Evolutionary conservation across 179 eudicot genomes (phyloP).

Genomic region (Silene noctiflora): DNA sequence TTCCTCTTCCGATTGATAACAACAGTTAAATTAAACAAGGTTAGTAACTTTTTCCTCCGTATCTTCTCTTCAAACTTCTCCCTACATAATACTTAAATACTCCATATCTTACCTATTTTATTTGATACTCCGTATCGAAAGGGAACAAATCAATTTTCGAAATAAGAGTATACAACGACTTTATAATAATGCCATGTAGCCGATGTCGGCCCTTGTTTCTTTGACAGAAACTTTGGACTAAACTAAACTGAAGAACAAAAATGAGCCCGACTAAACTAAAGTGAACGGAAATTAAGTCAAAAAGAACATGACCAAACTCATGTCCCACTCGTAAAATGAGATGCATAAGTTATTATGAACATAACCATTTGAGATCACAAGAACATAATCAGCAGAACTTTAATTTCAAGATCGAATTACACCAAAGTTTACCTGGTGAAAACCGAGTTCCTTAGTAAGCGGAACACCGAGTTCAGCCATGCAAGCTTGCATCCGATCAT

Average conservation of each 20-base stretch:
- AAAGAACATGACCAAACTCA: not conserved
- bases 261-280: not conserved
- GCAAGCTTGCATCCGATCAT: constrained; percentile 92
- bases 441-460: constrained; percentile 77
- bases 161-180: too few relatives aligned
- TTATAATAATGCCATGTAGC: too few relatives aligned
- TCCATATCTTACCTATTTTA: not conserved
- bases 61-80: too few relatives aligned
- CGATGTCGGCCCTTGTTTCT: too few relatives aligned
- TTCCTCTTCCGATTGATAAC: constrained; percentile 1
- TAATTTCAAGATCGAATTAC: not conserved
- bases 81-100: not conserved
- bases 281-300: not conserved
- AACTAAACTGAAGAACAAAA: too few relatives aligned
- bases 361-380: too few relatives aligned
- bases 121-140: too few relatives aligned
- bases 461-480: constrained; percentile 96
- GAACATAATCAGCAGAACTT: not conserved
- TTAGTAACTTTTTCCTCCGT: not conserved
- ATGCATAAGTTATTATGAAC: too few relatives aligned
- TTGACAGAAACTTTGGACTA: too few relatives aligned
- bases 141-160: too few relatives aligned
- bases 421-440: constrained; percentile 64
- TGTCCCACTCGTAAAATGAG: too few relatives aligned
- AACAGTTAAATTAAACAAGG: not conserved